These are phyloP conservation scores for Podospora appendiculata DNA, from an alignment of 495 filamentous ascomycete species.

Conservation along the genomic window DNA sequence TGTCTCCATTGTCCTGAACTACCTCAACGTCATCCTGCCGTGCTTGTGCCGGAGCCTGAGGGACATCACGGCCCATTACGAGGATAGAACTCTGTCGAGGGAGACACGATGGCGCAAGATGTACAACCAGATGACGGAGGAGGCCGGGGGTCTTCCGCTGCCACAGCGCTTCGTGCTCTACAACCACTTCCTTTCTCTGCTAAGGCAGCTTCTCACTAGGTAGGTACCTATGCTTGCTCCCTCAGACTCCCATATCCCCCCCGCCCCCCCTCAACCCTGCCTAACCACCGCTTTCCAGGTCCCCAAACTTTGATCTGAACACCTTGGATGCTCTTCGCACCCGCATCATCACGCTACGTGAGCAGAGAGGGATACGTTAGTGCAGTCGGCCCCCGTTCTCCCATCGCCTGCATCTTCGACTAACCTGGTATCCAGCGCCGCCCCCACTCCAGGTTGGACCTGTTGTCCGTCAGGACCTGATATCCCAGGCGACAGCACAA, in stretches of 20 bases:
- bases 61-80: slow-evolving; percentile 44
- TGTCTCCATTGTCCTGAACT: slow-evolving; percentile 39
- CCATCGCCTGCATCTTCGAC: background rate
- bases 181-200: slow-evolving; percentile 41
- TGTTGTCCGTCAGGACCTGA: slow-evolving; percentile 19
- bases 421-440: slow-evolving; percentile 13
- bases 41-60: slow-evolving; percentile 39
- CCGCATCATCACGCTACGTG: slow-evolving; percentile 38
- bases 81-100: slow-evolving; percentile 36
- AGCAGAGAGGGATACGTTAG: slow-evolving; percentile 37
- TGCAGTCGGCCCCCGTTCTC: background rate
- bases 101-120: slow-evolving; percentile 45
- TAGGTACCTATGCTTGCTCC: slow-evolving; percentile 10
- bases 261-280: background rate
- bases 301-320: slow-evolving; percentile 44
- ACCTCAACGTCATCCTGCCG: slow-evolving; percentile 45
- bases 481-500: slow-evolving; percentile 17
- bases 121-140: slow-evolving; percentile 44
- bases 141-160: slow-evolving; percentile 38
- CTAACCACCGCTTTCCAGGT: slow-evolving; percentile 26
- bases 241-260: too few relatives aligned
- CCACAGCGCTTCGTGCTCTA: slow-evolving; percentile 46
- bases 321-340: slow-evolving; percentile 38
- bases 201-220: slow-evolving; percentile 42
- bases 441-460: slow-evolving; percentile 18